A percentile compares a stretch with the other conserved stretches of the same genome.
Conservation (phyloP, 1,284 basidiomycete genomes). For the Ceraceosorus guamensis region DNA sequence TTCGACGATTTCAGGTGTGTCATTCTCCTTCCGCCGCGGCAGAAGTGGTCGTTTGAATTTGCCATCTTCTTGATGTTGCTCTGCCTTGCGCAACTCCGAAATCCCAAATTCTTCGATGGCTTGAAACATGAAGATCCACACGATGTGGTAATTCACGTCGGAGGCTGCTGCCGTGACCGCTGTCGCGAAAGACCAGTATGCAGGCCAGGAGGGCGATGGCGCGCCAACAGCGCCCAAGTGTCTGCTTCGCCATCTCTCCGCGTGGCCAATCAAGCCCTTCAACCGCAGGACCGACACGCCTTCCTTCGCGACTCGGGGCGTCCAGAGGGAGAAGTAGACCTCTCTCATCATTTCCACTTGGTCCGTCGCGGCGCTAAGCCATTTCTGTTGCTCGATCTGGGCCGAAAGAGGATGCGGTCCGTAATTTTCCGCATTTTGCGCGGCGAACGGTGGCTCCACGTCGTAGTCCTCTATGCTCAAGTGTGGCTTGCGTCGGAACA, state of each 20-base stretch:
- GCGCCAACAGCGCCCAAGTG: constrained; percentile 73
- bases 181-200: constrained; percentile 80
- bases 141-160: constrained; percentile 80
- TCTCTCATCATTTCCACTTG: constrained; percentile 60
- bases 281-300: constrained; percentile 67
- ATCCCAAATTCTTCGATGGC: constrained; percentile 72
- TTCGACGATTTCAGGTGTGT: constrained; percentile 12
- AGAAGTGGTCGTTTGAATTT: no score
- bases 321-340: constrained; percentile 71
- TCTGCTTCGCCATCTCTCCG: constrained; percentile 67
- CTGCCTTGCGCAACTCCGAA: constrained; percentile 44
- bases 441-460: constrained; percentile 10
- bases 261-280: constrained; percentile 57
- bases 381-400: no score
- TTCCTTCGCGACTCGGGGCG: constrained; percentile 63
- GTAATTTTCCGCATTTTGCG: not conserved
- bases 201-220: constrained; percentile 62
- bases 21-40: constrained; percentile 5
- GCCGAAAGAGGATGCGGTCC: constrained; percentile 2
- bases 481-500: constrained; percentile 59
- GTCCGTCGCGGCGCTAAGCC: constrained; percentile 15
- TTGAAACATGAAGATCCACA: constrained; percentile 58
- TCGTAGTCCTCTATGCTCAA: constrained; percentile 52
- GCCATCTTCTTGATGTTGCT: constrained; percentile 49
- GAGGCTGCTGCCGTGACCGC: constrained; percentile 69